Conservation (phyloP, 2,329 filamentous ascomycete genomes). For the Fonsecaea pugnacius region DNA sequence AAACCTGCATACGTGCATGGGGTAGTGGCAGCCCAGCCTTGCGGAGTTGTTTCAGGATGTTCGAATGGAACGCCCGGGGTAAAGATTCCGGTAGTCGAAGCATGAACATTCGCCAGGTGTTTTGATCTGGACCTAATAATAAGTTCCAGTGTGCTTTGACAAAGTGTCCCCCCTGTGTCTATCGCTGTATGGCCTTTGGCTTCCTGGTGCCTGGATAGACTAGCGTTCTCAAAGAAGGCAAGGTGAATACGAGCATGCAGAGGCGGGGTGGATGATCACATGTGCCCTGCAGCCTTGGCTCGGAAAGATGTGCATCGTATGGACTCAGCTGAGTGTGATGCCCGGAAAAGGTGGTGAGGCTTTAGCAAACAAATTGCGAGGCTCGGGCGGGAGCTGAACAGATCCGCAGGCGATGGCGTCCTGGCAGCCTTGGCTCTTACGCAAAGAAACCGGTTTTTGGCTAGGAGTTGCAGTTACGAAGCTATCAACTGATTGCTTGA, state of each 20-base stretch:
- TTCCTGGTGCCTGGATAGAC: background rate
- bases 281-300: background rate
- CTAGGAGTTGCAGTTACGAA: background rate
- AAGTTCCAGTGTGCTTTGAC: background rate
- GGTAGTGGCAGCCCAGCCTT: background rate
- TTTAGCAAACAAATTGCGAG: background rate
- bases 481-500: background rate
- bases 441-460: background rate
- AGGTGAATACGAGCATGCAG: background rate
- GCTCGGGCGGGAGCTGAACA: background rate
- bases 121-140: background rate
- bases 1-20: background rate
- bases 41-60: background rate
- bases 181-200: background rate
- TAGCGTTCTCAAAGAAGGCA: background rate
- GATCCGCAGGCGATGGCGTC: background rate
- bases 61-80: background rate
- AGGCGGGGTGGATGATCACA: background rate
- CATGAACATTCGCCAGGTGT: background rate
- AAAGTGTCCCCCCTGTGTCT: background rate
- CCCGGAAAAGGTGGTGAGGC: background rate
- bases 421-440: conserved; percentile 1
- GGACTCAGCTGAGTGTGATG: background rate
- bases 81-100: background rate
- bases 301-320: background rate